Percentiles rank a stretch among this genome's conserved stretches.
These are phyloP conservation scores for Kappamyces sp. DNA, from an alignment of 192 early-diverging fungal genomes.

Conservation along the genomic window DNA sequence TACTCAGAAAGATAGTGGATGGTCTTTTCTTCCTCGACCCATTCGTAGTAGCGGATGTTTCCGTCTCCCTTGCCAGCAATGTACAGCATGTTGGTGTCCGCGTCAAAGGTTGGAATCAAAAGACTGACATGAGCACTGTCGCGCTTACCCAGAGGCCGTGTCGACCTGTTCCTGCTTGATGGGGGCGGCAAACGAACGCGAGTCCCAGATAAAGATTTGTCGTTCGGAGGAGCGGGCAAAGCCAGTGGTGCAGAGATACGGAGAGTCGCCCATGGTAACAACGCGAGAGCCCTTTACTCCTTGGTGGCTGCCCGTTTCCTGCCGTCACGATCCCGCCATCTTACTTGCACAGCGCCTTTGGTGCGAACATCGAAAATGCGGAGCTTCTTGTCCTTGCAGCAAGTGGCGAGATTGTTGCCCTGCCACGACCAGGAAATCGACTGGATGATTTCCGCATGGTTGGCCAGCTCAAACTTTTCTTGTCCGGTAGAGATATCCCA, in stretches of 20 bases:
- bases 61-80: conserved; percentile 97
- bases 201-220: conserved; percentile 90
- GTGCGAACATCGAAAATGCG: conserved; percentile 89
- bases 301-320: conserved; percentile 79
- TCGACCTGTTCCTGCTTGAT: conserved; percentile 76
- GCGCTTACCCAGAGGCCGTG: conserved; percentile 71
- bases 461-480: conserved; percentile 71
- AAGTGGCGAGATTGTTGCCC: conserved; percentile 78
- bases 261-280: conserved; percentile 76
- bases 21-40: conserved; percentile 78
- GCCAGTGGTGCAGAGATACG: conserved; percentile 84
- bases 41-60: conserved; percentile 99
- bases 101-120: conserved; percentile 95
- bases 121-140: conserved; percentile 41
- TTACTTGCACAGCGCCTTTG: conserved; percentile 66
- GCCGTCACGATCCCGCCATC: not conserved
- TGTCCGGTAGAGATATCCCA: conserved; percentile 90
- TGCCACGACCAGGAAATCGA: conserved; percentile 85
- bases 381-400: conserved; percentile 95
- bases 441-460: conserved; percentile 88
- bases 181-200: conserved; percentile 60
- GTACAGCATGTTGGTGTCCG: conserved; percentile 84
- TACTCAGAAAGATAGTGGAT: conserved; percentile 83
- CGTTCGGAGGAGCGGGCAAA: conserved; percentile 91
- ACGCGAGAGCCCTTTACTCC: conserved; percentile 96